Evolutionary conservation across 371 early-diverging fungal genomes (phyloP), one percentile per base, ranked within the genome.

Genomic region (Rhizopus delemar): DNA sequence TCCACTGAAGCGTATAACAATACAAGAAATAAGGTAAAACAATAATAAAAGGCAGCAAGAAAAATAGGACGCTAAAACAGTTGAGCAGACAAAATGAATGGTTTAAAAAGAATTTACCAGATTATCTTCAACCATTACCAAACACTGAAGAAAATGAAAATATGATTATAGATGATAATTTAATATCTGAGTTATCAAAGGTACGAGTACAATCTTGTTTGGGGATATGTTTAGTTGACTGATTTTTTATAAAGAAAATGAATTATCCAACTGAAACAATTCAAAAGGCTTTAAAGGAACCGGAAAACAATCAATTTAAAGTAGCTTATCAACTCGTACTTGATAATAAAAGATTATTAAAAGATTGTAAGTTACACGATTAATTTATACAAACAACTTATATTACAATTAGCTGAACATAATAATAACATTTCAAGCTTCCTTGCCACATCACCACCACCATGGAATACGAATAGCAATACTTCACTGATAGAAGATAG

Each of bases 301-400:
- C 83, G 7, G 90, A 86, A 51, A 93, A 93, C 69, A 95, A 94
- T 69, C 94, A 92, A 46, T 87, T 94, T 62, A 94, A 94, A 64
- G 95, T 96, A 2, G 94, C 96, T 5, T 97, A 95, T 70, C 95
- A 95, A 68, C 81, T 96, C 51, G 89, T 93, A 3, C 78, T 91
- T 0, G 96, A 96, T 70, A 88, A 94, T 64, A 81, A 88, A 43
- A 81, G 90, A 51, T 83, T 93, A 77, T 68, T 87, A 32, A 66
- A 84, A 53, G 87, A 85, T 56, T 88, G 90, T 86, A 77, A 73
- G 71, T 58, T 41, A 22, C 22, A 22, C 22, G 22, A 22, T 22
- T 22, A 22, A 22, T 22, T 22, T 22, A 22, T 22, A 22, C 22
- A 22, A 22, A 2, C 22, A 22, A 22, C 22, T 22, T 22, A 22